Base-by-base conservation (phyloP, 2,329 filamentous ascomycete genomes). In the Thielaviopsis punctulata region DNA sequence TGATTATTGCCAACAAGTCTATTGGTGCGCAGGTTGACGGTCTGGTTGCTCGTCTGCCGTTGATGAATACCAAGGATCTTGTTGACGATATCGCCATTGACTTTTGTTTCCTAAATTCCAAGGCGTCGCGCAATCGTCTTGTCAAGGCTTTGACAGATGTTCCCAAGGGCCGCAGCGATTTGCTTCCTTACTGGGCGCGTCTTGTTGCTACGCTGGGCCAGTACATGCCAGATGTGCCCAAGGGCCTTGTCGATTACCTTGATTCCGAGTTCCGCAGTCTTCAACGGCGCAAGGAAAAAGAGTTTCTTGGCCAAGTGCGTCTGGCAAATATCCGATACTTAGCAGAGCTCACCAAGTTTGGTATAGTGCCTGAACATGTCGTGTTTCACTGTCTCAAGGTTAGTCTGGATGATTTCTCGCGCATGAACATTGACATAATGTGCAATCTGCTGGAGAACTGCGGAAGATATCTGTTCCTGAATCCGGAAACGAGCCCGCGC, bases 361-460 rank as follows among this genome's bases (percentile, higher is more conserved):
- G 92, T 27, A 87, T 95, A 27, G 92, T 98, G 8, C 92, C 93
- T 0, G 92, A 98, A 65, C 92, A 98, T 66, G 90, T 98, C 57
- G 93, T 98, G 51, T 98, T 98, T 63, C 92, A 98, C 63, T 98
- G 92, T 63, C 79, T 98, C 60, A 98, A 95, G 66, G 90, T 98
- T 64, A 93, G 90, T 59, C 70, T 98, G 24, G 92, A 98, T 61
- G 92, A 98, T 62, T 98, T 98, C 62, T 95, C 92, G 2, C 79
- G 90, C 56, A 95, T 95, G 85, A 98, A 98, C 62, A 95, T 98
- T 57, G 93, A 98, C 65, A 95, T 98, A 60, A 90, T 98, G 57
- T 93, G 89, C 61, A 94, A 93, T 61, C 73, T 98, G 24, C 74
- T 98, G 21, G 92, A 98, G 65, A 96, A 96, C 58, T 98, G 93